Evolutionary conservation across 306 rosid species (phyloP).

Genomic region (Mimosa pudica): DNA sequence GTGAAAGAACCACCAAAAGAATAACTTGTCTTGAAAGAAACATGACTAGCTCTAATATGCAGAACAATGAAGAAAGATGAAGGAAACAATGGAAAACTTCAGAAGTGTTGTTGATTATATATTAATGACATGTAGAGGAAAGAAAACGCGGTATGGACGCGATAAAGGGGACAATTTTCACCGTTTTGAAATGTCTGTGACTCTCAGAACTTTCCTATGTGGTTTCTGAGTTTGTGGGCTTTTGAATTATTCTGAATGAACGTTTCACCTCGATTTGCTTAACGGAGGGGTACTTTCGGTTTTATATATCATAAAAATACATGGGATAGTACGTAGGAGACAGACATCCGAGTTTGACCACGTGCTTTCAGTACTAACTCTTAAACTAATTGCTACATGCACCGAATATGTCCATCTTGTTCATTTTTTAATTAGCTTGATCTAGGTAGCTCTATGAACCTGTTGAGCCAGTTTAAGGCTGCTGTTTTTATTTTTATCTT

Average conservation of each 20-base stretch:
- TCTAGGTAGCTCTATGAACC: not conserved
- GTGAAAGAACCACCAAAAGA: conserved; percentile 25
- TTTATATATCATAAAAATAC: not conserved
- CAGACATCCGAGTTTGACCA: conserved; percentile 44
- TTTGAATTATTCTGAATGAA: conserved; percentile 21
- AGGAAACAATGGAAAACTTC: conserved; percentile 7
- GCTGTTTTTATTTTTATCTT: not conserved
- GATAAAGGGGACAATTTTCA: conserved; percentile 1
- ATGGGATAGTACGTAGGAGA: not conserved
- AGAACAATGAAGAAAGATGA: not conserved
- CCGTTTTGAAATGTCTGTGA: conserved; percentile 21
- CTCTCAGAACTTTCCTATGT: conserved; percentile 44
- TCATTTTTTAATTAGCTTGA: not conserved
- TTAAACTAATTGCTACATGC: conserved; percentile 22
- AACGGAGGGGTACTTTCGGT: conserved; percentile 29
- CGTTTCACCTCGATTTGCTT: conserved; percentile 30
- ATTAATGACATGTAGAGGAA: conserved; percentile 27
- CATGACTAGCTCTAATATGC: conserved; percentile 34
- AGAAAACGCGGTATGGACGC: conserved; percentile 46
- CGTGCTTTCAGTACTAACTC: conserved; percentile 40
- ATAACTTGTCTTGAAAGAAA: conserved; percentile 30
- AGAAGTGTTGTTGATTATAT: conserved; percentile 33
- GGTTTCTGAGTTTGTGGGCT: conserved; percentile 16
- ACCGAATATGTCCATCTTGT: conserved; percentile 7
- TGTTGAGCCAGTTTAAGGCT: not conserved